phyloP scores from a whole-genome alignment of 768 basidiomycete species.

The Mycena chlorophos region DNA sequence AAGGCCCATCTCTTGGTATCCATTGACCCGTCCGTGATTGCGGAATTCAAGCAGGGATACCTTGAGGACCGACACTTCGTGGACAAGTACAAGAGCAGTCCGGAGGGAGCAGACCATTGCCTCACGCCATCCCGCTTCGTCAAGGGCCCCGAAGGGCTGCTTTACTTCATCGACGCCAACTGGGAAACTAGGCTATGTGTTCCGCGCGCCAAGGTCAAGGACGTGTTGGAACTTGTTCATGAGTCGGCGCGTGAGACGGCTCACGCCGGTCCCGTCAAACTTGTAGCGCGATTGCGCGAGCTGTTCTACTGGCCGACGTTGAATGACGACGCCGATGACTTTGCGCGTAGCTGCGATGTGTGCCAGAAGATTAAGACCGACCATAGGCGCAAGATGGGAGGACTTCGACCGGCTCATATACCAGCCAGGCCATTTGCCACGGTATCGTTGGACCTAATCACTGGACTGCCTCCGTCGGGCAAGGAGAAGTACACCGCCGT shows the following conservation, averaged over 20 bases:
- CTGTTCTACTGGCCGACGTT: conserved; percentile 6
- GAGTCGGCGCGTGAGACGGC: conserved; percentile 4
- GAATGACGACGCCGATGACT: conserved; percentile 1
- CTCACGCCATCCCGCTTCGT: conserved; percentile 6
- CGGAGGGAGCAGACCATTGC: background rate
- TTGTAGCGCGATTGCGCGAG: background rate
- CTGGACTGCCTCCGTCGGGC: conserved; percentile 11
- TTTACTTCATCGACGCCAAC: conserved; percentile 14
- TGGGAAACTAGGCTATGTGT: conserved; percentile 8
- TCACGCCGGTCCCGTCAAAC: background rate
- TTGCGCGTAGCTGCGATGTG: background rate
- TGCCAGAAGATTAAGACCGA: conserved; percentile 11
- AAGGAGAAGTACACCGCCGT: conserved; percentile 23
- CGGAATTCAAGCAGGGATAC: too few species aligned
- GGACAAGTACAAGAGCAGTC: too few species aligned
- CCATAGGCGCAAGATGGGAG: conserved; percentile 5
- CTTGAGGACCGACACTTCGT: too few species aligned
- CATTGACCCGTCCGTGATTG: too few species aligned
- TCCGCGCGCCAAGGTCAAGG: conserved; percentile 20
- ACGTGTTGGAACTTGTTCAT: background rate
- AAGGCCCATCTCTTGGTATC: background rate
- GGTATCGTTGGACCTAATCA: conserved; percentile 7
- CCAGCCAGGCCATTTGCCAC: conserved; percentile 4
- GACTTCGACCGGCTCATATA: conserved; percentile 1
- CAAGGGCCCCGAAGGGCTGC: conserved; percentile 1